Evolutionary conservation across 2,329 filamentous ascomycete species (phyloP).

Genomic region (Neophaeococcomyces mojaviensis): DNA sequence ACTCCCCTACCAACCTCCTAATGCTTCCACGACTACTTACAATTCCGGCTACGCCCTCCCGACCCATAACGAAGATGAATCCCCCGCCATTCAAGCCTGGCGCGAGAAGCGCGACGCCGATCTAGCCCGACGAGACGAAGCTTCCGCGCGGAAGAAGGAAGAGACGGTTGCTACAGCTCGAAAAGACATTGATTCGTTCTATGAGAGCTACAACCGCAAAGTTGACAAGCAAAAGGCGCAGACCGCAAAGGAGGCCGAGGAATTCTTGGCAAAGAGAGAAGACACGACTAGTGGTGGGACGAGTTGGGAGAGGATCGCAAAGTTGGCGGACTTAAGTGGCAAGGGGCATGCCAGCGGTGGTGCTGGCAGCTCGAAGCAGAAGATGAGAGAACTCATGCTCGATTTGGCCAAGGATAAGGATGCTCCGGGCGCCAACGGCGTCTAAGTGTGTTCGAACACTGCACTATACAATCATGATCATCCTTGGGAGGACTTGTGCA

Average conservation of each 20-base stretch:
- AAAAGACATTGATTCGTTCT: slow-evolving; percentile 96
- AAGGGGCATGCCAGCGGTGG: slow-evolving; percentile 80
- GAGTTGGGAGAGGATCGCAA: slow-evolving; percentile 96
- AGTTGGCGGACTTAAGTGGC: slow-evolving; percentile 92
- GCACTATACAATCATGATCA: background rate
- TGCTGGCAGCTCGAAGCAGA: slow-evolving; percentile 85
- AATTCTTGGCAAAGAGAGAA: slow-evolving; percentile 81
- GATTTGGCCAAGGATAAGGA: slow-evolving; percentile 92
- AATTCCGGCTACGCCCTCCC: slow-evolving; percentile 43
- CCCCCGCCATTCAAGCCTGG: slow-evolving; percentile 60
- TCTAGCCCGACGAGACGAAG: slow-evolving; percentile 74
- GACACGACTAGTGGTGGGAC: slow-evolving; percentile 92
- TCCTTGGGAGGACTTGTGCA: no score
- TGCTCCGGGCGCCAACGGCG: slow-evolving; percentile 52
- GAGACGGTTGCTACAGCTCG: slow-evolving; percentile 84
- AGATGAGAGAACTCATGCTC: slow-evolving; percentile 83
- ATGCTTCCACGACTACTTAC: slow-evolving; percentile 1
- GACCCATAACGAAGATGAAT: slow-evolving; percentile 57
- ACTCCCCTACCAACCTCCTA: slow-evolving; percentile 43
- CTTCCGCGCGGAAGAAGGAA: slow-evolving; percentile 72
- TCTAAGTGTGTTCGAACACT: slow-evolving; percentile 24
- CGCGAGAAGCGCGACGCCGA: slow-evolving; percentile 78
- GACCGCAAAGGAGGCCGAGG: slow-evolving; percentile 83
- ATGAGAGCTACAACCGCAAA: slow-evolving; percentile 98
- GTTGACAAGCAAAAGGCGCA: slow-evolving; percentile 88